phyloP scores from a whole-genome alignment of 1,284 basidiomycete species.

The Paramarasmius palmivorus region DNA sequence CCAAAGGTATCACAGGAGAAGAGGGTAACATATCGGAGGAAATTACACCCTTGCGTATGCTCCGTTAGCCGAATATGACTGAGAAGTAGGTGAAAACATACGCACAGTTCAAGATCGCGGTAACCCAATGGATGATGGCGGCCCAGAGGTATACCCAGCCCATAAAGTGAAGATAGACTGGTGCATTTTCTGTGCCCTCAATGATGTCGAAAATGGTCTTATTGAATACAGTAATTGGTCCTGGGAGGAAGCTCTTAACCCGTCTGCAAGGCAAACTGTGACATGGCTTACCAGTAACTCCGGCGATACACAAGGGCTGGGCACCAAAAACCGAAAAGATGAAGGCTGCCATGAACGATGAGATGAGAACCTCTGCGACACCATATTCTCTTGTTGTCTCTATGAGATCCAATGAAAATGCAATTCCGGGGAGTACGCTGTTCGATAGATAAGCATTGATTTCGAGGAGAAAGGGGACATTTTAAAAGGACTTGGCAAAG shows the following conservation, averaged over 20 bases:
- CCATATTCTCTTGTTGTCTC: slow-evolving; percentile 91
- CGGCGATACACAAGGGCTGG: slow-evolving; percentile 92
- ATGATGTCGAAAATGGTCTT: slow-evolving; percentile 88
- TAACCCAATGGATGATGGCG: slow-evolving; percentile 90
- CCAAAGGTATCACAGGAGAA: slow-evolving; percentile 96
- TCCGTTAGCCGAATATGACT: slow-evolving; percentile 16
- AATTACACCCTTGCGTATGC: slow-evolving; percentile 68
- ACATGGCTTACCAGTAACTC: slow-evolving; percentile 85
- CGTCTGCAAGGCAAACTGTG: too few relatives aligned
- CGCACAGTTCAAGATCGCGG: slow-evolving; percentile 82
- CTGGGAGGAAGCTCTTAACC: too few relatives aligned
- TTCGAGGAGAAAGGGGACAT: background rate
- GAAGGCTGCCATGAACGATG: slow-evolving; percentile 88
- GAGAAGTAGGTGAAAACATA: slow-evolving; percentile 9
- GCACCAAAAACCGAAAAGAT: slow-evolving; percentile 90
- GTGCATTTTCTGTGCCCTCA: slow-evolving; percentile 52
- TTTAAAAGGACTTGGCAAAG: slow-evolving; percentile 69
- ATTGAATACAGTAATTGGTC: slow-evolving; percentile 90
- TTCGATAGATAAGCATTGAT: slow-evolving; percentile 7
- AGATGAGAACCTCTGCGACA: slow-evolving; percentile 82
- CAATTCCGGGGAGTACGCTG: slow-evolving; percentile 86
- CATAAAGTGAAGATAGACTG: slow-evolving; percentile 83
- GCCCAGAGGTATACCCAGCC: slow-evolving; percentile 95
- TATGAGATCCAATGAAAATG: slow-evolving; percentile 92
- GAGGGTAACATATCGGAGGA: slow-evolving; percentile 84